phyloP scores from a whole-genome alignment of 108 stramenopile species.

The Cylindrotheca closterium region DNA sequence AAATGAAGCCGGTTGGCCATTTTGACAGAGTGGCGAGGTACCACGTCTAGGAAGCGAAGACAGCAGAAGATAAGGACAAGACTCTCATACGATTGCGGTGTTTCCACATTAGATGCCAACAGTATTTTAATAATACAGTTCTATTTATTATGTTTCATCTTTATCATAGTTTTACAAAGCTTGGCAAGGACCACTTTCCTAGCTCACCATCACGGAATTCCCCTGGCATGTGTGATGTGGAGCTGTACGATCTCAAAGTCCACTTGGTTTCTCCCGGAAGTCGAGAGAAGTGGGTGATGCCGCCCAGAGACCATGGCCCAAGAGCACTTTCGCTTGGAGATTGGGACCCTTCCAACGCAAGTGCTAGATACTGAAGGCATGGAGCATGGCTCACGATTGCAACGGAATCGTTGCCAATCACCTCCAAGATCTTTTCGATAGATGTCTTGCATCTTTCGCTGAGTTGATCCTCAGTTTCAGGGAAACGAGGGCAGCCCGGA shows the following conservation, averaged over 20 bases:
- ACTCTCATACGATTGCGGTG: too few species aligned
- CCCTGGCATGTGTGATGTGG: conserved; percentile 70
- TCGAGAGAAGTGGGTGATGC: conserved; percentile 62
- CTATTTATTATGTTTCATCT: too few species aligned
- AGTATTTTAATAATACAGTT: too few species aligned
- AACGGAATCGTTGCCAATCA: conserved; percentile 29
- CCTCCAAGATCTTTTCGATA: conserved; percentile 39
- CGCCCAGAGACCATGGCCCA: conserved; percentile 65
- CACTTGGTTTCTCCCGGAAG: conserved; percentile 20
- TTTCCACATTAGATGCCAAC: too few species aligned
- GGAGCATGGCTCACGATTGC: conserved; percentile 74
- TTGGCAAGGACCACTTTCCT: not conserved
- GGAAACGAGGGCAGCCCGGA: conserved; percentile 42
- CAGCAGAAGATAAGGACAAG: too few species aligned
- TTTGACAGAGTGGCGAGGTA: too few species aligned
- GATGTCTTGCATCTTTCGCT: conserved; percentile 53
- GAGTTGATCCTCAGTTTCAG: conserved; percentile 59
- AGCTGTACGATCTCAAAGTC: conserved; percentile 64
- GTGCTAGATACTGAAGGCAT: conserved; percentile 61
- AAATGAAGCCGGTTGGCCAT: too few species aligned
- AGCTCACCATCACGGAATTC: conserved; percentile 25
- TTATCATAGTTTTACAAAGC: too few species aligned
- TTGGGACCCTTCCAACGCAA: conserved; percentile 42
- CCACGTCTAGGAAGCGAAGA: too few species aligned
- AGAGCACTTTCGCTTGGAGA: conserved; percentile 30